A percentile compares a stretch with the other conserved stretches of the same genome.
These are phyloP conservation scores for Cladochytrium replicatum DNA, from an alignment of 192 early-diverging fungal species.

Conservation along the genomic window DNA sequence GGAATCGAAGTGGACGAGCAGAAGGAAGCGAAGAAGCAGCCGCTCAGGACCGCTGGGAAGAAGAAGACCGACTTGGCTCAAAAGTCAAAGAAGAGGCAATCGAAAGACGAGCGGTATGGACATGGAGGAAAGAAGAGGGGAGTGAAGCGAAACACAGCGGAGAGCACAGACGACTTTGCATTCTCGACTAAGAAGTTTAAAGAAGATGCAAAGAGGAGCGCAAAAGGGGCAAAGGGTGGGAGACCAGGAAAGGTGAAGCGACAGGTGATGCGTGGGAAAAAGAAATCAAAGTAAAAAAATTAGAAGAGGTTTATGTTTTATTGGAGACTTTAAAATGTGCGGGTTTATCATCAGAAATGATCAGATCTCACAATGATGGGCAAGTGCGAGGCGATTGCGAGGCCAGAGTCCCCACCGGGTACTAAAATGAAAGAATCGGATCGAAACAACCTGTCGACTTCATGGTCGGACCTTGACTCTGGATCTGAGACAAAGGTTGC, in stretches of 20 bases:
- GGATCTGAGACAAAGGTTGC: too few relatives aligned
- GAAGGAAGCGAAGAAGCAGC: slow-evolving; percentile 4
- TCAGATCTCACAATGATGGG: too few relatives aligned
- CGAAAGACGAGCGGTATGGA: slow-evolving; percentile 80
- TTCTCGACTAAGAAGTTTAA: slow-evolving; percentile 52
- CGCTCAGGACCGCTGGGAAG: background rate
- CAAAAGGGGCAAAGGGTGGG: slow-evolving; percentile 3
- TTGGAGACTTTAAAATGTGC: too few relatives aligned
- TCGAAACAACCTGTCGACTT: too few relatives aligned
- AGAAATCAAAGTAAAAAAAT: too few relatives aligned
- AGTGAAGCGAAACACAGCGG: slow-evolving; percentile 69
- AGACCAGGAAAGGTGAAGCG: slow-evolving; percentile 1
- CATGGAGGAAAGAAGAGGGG: slow-evolving; percentile 82
- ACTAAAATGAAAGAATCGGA: too few relatives aligned
- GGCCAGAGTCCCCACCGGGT: too few relatives aligned
- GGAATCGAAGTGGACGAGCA: slow-evolving; percentile 57
- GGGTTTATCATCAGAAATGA: too few relatives aligned
- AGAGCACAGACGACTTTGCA: slow-evolving; percentile 61
- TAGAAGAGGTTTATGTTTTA: too few relatives aligned
- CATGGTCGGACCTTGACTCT: too few relatives aligned
- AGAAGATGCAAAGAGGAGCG: slow-evolving; percentile 23
- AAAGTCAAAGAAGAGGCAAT: slow-evolving; percentile 49
- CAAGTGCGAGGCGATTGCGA: too few relatives aligned
- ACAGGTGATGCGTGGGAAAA: too few relatives aligned
- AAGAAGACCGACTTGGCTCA: background rate